Evolutionary conservation across 306 rosid species (phyloP).

Genomic region (Prunus campanulata): DNA sequence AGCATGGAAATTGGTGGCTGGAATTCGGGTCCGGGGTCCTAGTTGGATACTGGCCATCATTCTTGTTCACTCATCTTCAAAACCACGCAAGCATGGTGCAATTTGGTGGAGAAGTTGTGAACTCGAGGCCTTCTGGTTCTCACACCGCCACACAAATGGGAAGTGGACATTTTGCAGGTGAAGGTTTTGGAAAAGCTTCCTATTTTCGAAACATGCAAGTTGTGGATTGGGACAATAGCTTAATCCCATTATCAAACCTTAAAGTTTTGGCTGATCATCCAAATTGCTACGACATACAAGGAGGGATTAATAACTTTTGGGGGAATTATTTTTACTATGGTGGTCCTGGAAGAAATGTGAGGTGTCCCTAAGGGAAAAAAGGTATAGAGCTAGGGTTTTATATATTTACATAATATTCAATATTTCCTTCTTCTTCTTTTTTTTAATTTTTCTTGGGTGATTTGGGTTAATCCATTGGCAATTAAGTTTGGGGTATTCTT

Average conservation of each 20-base stretch:
- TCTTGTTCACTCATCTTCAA: slow-evolving; percentile 71
- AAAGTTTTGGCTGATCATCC: slow-evolving; percentile 91
- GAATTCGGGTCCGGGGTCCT: slow-evolving; percentile 72
- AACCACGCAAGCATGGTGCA: slow-evolving; percentile 90
- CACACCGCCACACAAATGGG: slow-evolving; percentile 96
- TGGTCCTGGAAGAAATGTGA: slow-evolving; percentile 91
- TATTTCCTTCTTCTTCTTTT: not conserved
- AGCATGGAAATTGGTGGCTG: slow-evolving; percentile 98
- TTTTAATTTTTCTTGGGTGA: slow-evolving; percentile 17
- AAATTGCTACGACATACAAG: slow-evolving; percentile 89
- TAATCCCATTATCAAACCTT: slow-evolving; percentile 69
- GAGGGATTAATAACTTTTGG: slow-evolving; percentile 85
- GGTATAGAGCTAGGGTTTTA: slow-evolving; percentile 32
- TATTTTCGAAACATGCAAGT: slow-evolving; percentile 80
- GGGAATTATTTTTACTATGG: slow-evolving; percentile 95
- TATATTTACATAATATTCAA: slow-evolving; percentile 15
- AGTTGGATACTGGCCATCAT: slow-evolving; percentile 94
- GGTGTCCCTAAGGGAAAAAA: slow-evolving; percentile 64
- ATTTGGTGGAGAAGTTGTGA: slow-evolving; percentile 90
- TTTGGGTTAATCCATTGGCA: slow-evolving; percentile 56
- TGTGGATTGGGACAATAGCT: slow-evolving; percentile 89
- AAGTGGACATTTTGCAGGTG: slow-evolving; percentile 83
- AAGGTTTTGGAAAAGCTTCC: slow-evolving; percentile 86
- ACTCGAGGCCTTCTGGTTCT: slow-evolving; percentile 52
- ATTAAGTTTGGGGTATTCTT: slow-evolving; percentile 47